These are phyloP conservation scores for Trametes meyenii DNA, from an alignment of 768 basidiomycete species.

Conservation along the genomic window DNA sequence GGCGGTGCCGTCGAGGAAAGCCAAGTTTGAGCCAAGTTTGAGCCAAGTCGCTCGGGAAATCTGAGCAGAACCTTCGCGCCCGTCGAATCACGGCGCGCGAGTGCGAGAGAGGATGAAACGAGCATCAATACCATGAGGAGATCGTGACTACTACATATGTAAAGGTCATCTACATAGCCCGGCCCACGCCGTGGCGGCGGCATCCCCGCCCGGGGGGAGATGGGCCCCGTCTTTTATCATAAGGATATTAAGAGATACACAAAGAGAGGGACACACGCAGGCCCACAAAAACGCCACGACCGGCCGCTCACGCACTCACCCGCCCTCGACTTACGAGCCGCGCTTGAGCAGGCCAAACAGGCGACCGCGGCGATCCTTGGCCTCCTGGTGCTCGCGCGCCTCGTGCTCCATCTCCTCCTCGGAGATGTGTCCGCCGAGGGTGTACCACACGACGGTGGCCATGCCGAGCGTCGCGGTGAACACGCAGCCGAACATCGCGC, in stretches of 20 bases:
- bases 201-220: background rate
- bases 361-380: slow-evolving; percentile 54
- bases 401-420: slow-evolving; percentile 85
- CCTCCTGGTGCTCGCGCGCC: slow-evolving; percentile 54
- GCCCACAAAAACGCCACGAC: background rate
- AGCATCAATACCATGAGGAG: slow-evolving; percentile 2
- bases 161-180: background rate
- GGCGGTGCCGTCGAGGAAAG: no score
- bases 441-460: slow-evolving; percentile 84
- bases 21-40: no score
- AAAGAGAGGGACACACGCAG: background rate
- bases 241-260: slow-evolving; percentile 3
- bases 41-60: no score
- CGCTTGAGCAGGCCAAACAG: slow-evolving; percentile 43
- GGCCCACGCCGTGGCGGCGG: background rate
- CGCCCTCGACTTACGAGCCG: background rate
- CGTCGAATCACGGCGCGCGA: background rate
- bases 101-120: background rate
- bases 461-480: slow-evolving; percentile 85
- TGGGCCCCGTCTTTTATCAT: slow-evolving; percentile 2
- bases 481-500: slow-evolving; percentile 78
- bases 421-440: slow-evolving; percentile 68
- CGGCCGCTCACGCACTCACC: no score
- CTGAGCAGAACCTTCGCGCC: no score
- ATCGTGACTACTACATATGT: slow-evolving; percentile 6